Percentiles rank a stretch among this genome's conserved stretches.
These are phyloP conservation scores for Edaphochlamys debaryana DNA, from an alignment of 139 green algal genomes.

Conservation along the genomic window DNA sequence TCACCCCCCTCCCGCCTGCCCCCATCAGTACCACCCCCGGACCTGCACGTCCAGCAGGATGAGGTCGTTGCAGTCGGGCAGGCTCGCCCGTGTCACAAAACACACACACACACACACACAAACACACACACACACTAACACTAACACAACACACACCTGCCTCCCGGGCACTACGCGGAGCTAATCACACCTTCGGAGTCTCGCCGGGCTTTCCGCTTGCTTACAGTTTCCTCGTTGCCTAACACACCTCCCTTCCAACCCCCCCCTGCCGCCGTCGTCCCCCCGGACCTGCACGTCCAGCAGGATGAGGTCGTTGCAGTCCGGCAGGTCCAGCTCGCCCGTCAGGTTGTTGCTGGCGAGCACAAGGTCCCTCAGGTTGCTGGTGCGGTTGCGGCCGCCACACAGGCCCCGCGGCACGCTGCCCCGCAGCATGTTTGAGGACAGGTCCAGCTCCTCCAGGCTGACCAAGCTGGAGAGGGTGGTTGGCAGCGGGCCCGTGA, in stretches of 20 bases:
- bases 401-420: conserved; percentile 17
- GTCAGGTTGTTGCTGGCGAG: conserved; percentile 31
- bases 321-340: background rate
- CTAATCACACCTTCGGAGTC: too few relatives aligned
- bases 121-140: background rate
- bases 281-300: conserved; percentile 20
- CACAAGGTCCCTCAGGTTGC: background rate
- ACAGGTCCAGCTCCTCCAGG: conserved; percentile 32
- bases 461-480: background rate
- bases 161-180: too few relatives aligned
- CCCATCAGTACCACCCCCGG: background rate
- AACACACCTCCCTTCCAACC: background rate
- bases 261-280: background rate
- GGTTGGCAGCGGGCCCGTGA: background rate
- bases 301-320: conserved; percentile 2
- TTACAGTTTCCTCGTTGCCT: too few relatives aligned
- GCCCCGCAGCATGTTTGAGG: conserved; percentile 13
- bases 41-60: conserved; percentile 32
- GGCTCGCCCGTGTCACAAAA: background rate
- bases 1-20: too few relatives aligned
- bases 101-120: too few relatives aligned
- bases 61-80: background rate
- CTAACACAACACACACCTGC: background rate
- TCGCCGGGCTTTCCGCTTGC: too few relatives aligned
- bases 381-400: background rate